Percentiles rank a stretch among this genome's conserved stretches.
Evolutionary conservation across 1,139 yeast species (phyloP).

Genomic region (Pichia terricola): DNA sequence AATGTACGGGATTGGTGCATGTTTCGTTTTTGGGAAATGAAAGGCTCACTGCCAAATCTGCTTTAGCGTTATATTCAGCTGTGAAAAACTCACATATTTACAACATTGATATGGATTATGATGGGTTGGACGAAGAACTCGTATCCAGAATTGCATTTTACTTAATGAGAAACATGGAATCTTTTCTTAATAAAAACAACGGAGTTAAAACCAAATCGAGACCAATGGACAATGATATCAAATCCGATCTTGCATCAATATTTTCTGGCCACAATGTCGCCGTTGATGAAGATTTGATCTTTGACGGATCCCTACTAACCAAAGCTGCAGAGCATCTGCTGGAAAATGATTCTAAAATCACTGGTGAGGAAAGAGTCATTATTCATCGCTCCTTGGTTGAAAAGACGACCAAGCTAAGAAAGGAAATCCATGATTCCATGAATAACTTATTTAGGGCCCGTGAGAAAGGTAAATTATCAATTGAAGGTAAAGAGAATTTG

Average conservation of each 20-base stretch:
- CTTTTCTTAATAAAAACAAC: constrained; percentile 30
- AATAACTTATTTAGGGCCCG: constrained; percentile 52
- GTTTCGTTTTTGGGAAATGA: constrained; percentile 65
- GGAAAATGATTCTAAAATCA: constrained; percentile 16
- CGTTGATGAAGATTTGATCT: constrained; percentile 36
- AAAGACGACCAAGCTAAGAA: constrained; percentile 42
- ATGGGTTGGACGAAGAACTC: constrained; percentile 57
- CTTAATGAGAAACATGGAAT: constrained; percentile 77
- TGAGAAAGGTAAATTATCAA: constrained; percentile 43
- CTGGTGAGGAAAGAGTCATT: constrained; percentile 27
- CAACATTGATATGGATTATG: constrained; percentile 71
- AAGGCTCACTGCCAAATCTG: constrained; percentile 43
- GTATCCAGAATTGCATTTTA: constrained; percentile 73
- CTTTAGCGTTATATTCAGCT: constrained; percentile 66
- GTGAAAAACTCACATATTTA: constrained; percentile 63
- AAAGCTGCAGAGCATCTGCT: constrained; percentile 58
- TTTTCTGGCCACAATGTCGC: constrained; percentile 1
- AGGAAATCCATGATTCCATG: constrained; percentile 51
- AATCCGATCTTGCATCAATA: constrained; percentile 5
- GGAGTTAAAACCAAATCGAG: neutral
- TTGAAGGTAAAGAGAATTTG: constrained; percentile 66
- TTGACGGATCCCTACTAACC: constrained; percentile 49
- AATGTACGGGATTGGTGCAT: constrained; percentile 62
- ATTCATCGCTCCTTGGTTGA: constrained; percentile 37
- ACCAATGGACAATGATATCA: neutral